These are phyloP conservation scores for Penicillium soppii DNA, from an alignment of 495 filamentous ascomycete species.

Conservation along the genomic window DNA sequence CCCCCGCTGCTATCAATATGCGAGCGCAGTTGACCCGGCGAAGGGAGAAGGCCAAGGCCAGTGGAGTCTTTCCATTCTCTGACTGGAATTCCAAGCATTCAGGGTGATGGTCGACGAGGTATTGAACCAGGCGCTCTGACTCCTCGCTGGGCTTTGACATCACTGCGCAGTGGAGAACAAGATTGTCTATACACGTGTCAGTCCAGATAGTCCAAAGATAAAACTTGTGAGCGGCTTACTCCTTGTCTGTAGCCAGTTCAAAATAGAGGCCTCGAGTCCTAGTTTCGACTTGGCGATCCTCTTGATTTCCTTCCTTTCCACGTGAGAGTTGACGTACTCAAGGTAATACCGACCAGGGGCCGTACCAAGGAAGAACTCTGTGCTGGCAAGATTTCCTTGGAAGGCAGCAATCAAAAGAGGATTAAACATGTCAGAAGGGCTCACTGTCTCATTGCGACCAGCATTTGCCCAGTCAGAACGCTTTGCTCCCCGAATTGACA, in stretches of 20 bases:
- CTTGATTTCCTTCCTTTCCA: constrained; percentile 54
- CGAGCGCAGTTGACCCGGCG: constrained; percentile 53
- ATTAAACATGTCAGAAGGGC: constrained; percentile 30
- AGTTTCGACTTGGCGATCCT: constrained; percentile 51
- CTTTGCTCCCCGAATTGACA: constrained; percentile 72
- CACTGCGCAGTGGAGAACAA: constrained; percentile 67
- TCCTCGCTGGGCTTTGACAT: constrained; percentile 39
- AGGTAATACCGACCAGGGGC: constrained; percentile 59
- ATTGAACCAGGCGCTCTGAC: constrained; percentile 55
- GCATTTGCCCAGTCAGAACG: constrained; percentile 60
- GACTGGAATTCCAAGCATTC: constrained; percentile 58
- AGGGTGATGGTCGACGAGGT: constrained; percentile 58
- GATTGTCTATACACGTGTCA: constrained; percentile 42
- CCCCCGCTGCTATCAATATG: constrained; percentile 60
- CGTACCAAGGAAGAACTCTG: constrained; percentile 70
- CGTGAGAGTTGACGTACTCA: constrained; percentile 59
- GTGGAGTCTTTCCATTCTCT: constrained; percentile 55
- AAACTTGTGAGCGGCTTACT: constrained; percentile 28
- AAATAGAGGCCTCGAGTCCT: constrained; percentile 59
- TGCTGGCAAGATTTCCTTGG: constrained; percentile 54
- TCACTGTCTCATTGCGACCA: constrained; percentile 36
- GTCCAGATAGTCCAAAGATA: neutral
- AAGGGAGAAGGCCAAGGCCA: constrained; percentile 55
- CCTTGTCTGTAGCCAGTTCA: constrained; percentile 58
- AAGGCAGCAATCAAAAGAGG: constrained; percentile 60